Base-by-base conservation (phyloP, 169 alveolate genomes). In the Fabrea salina region DNA sequence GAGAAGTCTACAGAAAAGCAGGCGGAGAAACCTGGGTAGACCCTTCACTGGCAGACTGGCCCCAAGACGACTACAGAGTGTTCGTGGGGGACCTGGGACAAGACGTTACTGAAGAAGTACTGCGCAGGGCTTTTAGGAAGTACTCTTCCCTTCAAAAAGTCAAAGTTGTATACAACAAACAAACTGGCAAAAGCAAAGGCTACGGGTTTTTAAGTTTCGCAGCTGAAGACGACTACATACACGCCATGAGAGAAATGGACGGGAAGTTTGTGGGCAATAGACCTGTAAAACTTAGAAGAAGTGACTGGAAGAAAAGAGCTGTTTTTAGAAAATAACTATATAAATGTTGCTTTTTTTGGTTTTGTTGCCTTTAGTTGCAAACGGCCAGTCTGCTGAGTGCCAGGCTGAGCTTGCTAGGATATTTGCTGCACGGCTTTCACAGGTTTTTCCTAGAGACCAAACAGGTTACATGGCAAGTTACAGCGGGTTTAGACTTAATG, bases 21-120 rank as follows among this genome's bases (percentile, higher is more conserved):
- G 99, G 99, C 3, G 99, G 99, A 3, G 88, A 89, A 37, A 92
- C 95, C 16, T 98, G 99, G 99, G 96, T 93, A 67, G 99, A 98
- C 80, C 92, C 97, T 22, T 91, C 99, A 41, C 87, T 98, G 57
- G 98, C 95, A 56, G 99, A 97, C 40, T 98, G 99, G 99, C 97
- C 98, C 3, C 97, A 96, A 72, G 95, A 97, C 83, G 99, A 98
- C 83, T 97, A 92, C 90, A 91, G 99, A 80, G 92, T 97, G 25
- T 98, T 97, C 82, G 94, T 98, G 77, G 99, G 99, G 11, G 97
- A 98, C 88, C 83, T 98, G 59, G 99, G 99, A 11, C 97, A 97
- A 77, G 99, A 98, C 79, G 99, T 98, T 19, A 95, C 97, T 39
- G 99, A 96, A 64, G 99, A 97, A 57, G 92, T 96, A n/a, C 89